These are phyloP conservation scores for Protomyces inouyei DNA, from an alignment of 1,139 yeast genomes.

Conservation along the genomic window DNA sequence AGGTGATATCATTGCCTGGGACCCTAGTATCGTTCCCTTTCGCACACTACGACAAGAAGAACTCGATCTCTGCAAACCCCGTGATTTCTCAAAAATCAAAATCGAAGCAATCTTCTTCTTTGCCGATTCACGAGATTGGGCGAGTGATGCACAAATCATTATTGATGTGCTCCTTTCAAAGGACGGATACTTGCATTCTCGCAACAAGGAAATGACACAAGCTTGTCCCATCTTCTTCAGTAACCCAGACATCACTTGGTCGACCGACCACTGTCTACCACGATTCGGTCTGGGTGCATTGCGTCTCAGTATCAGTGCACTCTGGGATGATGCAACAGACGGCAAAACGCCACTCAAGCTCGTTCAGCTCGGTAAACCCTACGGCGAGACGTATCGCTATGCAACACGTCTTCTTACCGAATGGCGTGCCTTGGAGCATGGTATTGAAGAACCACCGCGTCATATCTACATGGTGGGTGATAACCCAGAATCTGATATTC, in stretches of 20 bases:
- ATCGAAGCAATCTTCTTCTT: slow-evolving; percentile 80
- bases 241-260: slow-evolving; percentile 85
- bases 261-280: slow-evolving; percentile 71
- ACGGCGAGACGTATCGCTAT: slow-evolving; percentile 55
- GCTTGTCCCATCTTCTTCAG: slow-evolving; percentile 82
- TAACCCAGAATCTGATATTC: slow-evolving; percentile 84
- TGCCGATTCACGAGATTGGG: slow-evolving; percentile 89
- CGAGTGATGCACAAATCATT: slow-evolving; percentile 80
- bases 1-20: slow-evolving; percentile 59
- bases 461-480: slow-evolving; percentile 87
- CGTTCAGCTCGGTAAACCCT: slow-evolving; percentile 74
- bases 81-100: slow-evolving; percentile 72
- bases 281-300: slow-evolving; percentile 74
- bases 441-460: slow-evolving; percentile 62
- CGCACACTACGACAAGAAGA: slow-evolving; percentile 53
- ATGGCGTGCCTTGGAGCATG: slow-evolving; percentile 75
- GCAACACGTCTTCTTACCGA: slow-evolving; percentile 68
- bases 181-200: slow-evolving; percentile 77
- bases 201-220: slow-evolving; percentile 60
- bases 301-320: slow-evolving; percentile 34
- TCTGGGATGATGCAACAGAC: slow-evolving; percentile 59
- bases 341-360: slow-evolving; percentile 58
- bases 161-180: slow-evolving; percentile 68
- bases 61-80: slow-evolving; percentile 45
- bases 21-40: slow-evolving; percentile 69